Conservation (phyloP, 306 rosid genomes). For the Rubus parviflorus region DNA sequence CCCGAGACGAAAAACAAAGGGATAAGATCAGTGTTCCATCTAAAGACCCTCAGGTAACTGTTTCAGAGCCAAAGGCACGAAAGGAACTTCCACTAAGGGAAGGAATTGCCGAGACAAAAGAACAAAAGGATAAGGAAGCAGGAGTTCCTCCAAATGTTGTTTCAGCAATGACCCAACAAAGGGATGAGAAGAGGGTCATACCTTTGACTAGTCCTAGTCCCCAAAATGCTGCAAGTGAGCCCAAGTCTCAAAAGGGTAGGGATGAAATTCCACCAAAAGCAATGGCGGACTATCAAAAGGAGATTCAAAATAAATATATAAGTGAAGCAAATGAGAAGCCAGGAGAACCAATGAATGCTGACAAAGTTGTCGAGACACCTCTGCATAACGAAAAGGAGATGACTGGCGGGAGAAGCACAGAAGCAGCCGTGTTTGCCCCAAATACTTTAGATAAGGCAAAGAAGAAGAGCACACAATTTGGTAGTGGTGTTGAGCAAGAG, state of each 20-base stretch:
- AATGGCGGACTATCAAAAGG: not conserved
- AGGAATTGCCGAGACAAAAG: conserved; percentile 11
- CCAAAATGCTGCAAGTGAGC: not conserved
- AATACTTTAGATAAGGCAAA: conserved; percentile 23
- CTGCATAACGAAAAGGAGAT: conserved; percentile 21
- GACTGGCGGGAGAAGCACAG: conserved; percentile 20
- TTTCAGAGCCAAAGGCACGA: conserved; percentile 15
- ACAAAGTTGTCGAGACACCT: conserved; percentile 17
- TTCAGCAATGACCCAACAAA: not conserved
- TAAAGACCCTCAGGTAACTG: not conserved
- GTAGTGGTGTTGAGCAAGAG: not conserved
- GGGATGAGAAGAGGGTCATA: conserved; percentile 14
- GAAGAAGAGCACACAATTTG: conserved; percentile 4
- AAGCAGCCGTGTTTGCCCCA: conserved; percentile 11
- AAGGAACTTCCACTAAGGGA: not conserved
- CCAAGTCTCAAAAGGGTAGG: conserved; percentile 22
- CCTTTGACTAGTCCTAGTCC: conserved; percentile 14
- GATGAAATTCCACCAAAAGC: conserved; percentile 29
- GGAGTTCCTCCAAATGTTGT: not conserved
- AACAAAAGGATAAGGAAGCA: not conserved
- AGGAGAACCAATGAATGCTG: conserved; percentile 24
- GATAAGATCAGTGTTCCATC: too few relatives aligned
- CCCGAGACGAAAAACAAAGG: too few relatives aligned
- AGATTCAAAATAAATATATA: not conserved
- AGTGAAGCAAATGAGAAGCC: conserved; percentile 23